Evolutionary conservation across 352 stramenopile genomes (phyloP), one percentile per base, ranked within the genome.

Genomic region (Phytophthora europaea): DNA sequence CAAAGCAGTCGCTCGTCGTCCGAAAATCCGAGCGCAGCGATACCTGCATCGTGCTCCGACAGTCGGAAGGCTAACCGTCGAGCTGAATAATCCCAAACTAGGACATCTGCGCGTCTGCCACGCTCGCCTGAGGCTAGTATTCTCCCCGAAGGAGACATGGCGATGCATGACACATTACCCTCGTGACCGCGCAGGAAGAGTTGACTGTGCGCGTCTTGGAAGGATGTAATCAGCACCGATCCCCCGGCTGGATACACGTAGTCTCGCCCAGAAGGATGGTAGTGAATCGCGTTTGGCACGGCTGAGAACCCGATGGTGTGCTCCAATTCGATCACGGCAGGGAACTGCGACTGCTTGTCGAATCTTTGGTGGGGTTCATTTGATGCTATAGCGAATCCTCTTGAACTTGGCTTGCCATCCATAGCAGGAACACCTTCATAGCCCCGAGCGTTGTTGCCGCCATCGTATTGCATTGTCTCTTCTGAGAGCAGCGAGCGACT

Each of bases 301-400:
- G 88, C 81, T 4, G 86, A 95, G 68, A 96, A 95, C 8, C 93
- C 95, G 65, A 99, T 98, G n/a, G 90, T 95, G 76, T 98, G 94
- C 75, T 98, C 93, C 43, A 98, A 78, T 63, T 98, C 94, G 38
- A 98, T 93, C 16, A 54, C 58, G 4, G 57, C 47, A 22, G 60
- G 33, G 31, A 16, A 13, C 23, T 72, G 65, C 23, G 59, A 34
- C 36, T 70, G 58, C 59, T 72, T 68, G n/a, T 75, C 56, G n/a
- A 38, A 26, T 23, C 16, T 48, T 33, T 52, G n/a, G 4, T 66
- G 52, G 0, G 65, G 55, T 9, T 73, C 52, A n/a, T 43, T 61
- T 40, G 38, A 18, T 4, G 33, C 47, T 10, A 23, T 36, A 54
- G 60, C 47, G 43, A 61, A 38, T 47, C 51, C 64, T 70, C 61